A percentile compares a stretch with the other conserved stretches of the same genome.
phyloP scores from a whole-genome alignment of 2,329 filamentous ascomycete species.

The Alternaria atra region DNA sequence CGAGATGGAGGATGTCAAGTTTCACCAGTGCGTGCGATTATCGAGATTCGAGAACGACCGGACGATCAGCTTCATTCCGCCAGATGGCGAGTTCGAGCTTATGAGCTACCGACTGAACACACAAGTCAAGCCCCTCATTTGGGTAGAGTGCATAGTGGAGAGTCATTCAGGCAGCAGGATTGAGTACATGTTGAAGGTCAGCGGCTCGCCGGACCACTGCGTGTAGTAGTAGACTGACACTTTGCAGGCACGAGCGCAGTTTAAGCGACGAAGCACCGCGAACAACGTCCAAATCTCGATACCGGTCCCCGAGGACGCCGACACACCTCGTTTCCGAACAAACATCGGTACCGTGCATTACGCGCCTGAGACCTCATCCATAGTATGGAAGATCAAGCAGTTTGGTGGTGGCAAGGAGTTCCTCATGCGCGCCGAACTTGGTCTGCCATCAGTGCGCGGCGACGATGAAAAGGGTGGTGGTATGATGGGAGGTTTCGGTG shows the following conservation, averaged over 20 bases:
- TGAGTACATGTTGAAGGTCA: conserved; percentile 95
- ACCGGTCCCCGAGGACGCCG: conserved; percentile 95
- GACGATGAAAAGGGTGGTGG: conserved; percentile 95
- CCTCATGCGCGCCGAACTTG: conserved; percentile 95
- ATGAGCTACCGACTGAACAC: conserved; percentile 99
- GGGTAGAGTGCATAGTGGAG: conserved; percentile 98
- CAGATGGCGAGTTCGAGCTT: conserved; percentile 97
- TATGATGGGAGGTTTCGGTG: conserved; percentile 97
- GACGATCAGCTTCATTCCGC: conserved; percentile 98
- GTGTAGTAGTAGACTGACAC: conserved; percentile 11
- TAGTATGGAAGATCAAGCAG: conserved; percentile 99
- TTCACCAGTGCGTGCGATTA: conserved; percentile 96
- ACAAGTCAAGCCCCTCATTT: conserved; percentile 97
- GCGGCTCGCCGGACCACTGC: background rate
- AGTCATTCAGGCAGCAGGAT: conserved; percentile 94
- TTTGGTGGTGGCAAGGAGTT: conserved; percentile 99
- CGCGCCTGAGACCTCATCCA: conserved; percentile 94
- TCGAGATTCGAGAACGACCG: conserved; percentile 98
- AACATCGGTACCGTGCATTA: conserved; percentile 98
- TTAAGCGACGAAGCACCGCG: conserved; percentile 95
- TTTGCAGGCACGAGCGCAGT: conserved; percentile 82
- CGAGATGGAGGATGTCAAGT: conserved; percentile 99
- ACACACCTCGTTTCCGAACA: conserved; percentile 93
- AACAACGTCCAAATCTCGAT: conserved; percentile 99
- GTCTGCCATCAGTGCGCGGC: conserved; percentile 89